Percentiles rank a stretch among this genome's conserved stretches.
phyloP scores from a whole-genome alignment of 2,329 filamentous ascomycete species.

The Apiospora saccharicola region DNA sequence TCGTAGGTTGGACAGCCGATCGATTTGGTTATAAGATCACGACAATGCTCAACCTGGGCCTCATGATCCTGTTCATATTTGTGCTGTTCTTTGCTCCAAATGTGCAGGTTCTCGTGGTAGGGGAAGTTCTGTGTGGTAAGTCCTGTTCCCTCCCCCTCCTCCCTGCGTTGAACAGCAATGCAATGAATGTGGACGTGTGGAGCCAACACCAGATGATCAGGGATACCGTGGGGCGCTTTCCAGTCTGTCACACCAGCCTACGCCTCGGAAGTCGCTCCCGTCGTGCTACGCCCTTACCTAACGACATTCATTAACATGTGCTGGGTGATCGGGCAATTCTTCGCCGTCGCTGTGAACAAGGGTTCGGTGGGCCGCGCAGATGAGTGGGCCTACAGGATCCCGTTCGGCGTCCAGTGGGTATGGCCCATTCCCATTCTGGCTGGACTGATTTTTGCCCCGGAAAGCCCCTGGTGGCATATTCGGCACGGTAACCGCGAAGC shows the following conservation, averaged over 20 bases:
- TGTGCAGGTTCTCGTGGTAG: constrained; percentile 54
- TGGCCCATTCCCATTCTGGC: constrained; percentile 57
- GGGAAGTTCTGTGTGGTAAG: constrained; percentile 54
- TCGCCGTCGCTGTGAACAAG: constrained; percentile 56
- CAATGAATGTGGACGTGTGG: constrained; percentile 3
- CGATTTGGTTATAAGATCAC: constrained; percentile 58
- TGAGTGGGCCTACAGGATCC: constrained; percentile 58
- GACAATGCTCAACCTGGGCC: constrained; percentile 53
- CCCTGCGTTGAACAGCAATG: not conserved
- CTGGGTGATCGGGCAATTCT: constrained; percentile 64
- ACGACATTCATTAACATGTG: constrained; percentile 65
- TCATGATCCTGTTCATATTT: constrained; percentile 60
- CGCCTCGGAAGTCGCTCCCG: constrained; percentile 59
- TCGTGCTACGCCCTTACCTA: constrained; percentile 58
- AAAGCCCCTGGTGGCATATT: constrained; percentile 60
- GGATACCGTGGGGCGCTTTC: constrained; percentile 61
- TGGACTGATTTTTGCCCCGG: constrained; percentile 55
- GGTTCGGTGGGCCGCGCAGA: constrained; percentile 48
- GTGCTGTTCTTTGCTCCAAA: constrained; percentile 60
- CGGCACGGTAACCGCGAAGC: constrained; percentile 50
- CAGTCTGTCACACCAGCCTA: constrained; percentile 61
- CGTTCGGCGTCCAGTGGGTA: constrained; percentile 61
- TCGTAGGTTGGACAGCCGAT: constrained; percentile 61
- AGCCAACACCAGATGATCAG: constrained; percentile 35
- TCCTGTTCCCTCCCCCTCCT: not conserved